Percentiles rank a stretch among this genome's conserved stretches.
phyloP scores from a whole-genome alignment of 768 basidiomycete genomes.

The Xerocomus potaroensis region DNA sequence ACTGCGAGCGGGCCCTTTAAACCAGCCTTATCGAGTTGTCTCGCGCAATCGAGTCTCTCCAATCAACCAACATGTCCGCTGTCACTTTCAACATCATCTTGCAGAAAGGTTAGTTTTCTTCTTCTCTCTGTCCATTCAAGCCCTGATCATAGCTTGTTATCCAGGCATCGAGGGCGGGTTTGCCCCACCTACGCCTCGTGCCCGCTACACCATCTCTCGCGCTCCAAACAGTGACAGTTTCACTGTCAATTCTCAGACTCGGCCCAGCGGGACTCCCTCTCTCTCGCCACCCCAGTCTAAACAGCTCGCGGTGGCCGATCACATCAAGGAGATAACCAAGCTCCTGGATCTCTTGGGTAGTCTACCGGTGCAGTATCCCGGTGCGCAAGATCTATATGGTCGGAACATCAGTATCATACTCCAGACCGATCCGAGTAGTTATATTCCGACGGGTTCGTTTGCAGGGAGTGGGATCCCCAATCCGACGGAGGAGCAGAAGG shows the following conservation, averaged over 20 bases:
- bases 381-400: conserved; percentile 71
- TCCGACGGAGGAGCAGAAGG: conserved; percentile 58
- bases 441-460: conserved; percentile 52
- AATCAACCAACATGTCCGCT: conserved; percentile 14
- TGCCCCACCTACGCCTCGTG: conserved; percentile 59
- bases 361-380: conserved; percentile 38
- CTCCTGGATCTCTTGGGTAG: conserved; percentile 55
- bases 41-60: neutral
- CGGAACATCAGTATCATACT: conserved; percentile 62
- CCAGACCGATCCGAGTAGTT: conserved; percentile 44
- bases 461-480: conserved; percentile 45
- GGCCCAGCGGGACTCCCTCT: conserved; percentile 45
- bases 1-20: neutral
- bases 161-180: conserved; percentile 77
- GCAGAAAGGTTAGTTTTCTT: conserved; percentile 47
- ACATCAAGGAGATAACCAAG: conserved; percentile 20
- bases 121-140: neutral
- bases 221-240: conserved; percentile 33
- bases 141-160: neutral
- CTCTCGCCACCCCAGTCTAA: conserved; percentile 44
- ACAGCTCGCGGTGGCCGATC: conserved; percentile 34
- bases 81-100: conserved; percentile 25
- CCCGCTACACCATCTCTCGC: conserved; percentile 50
- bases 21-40: neutral
- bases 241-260: conserved; percentile 43